These are phyloP conservation scores for Cucurbita maxima DNA, from an alignment of 306 rosid species.

Conservation along the genomic window DNA sequence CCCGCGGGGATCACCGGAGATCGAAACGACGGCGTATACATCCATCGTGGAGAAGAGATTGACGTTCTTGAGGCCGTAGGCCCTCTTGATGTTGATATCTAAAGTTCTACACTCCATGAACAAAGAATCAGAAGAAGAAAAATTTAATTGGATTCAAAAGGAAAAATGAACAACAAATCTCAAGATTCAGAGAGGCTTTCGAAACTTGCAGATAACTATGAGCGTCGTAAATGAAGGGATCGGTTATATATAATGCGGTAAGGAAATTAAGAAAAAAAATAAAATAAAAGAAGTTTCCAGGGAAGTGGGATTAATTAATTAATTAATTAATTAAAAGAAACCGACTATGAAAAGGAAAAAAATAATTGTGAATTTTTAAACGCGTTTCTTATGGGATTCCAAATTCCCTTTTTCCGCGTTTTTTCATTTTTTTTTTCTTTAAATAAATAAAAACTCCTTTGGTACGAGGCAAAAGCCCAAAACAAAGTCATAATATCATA, in stretches of 20 bases:
- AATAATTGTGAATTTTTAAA: neutral
- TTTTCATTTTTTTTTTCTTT: no score
- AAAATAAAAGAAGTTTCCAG: neutral
- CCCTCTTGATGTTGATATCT: constrained; percentile 21
- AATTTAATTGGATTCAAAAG: neutral
- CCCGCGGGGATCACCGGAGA: constrained; percentile 17
- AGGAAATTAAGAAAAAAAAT: neutral
- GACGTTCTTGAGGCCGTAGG: constrained; percentile 28
- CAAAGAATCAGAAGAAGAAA: neutral
- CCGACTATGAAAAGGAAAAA: neutral
- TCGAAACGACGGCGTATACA: constrained; percentile 31
- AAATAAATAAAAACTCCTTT: no score
- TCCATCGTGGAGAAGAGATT: constrained; percentile 41
- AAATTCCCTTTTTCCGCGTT: no score
- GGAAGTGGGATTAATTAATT: neutral
- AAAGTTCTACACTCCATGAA: constrained; percentile 29
- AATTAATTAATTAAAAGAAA: neutral
- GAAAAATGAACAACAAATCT: neutral
- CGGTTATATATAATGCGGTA: neutral
- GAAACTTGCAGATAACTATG: neutral
- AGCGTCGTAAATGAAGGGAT: neutral
- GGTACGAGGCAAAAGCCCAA: no score
- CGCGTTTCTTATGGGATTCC: neutral
- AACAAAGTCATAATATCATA: no score
- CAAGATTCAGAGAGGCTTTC: neutral